phyloP scores from a whole-genome alignment of 148 eudicot genomes.

The Rhododendron vialii region DNA sequence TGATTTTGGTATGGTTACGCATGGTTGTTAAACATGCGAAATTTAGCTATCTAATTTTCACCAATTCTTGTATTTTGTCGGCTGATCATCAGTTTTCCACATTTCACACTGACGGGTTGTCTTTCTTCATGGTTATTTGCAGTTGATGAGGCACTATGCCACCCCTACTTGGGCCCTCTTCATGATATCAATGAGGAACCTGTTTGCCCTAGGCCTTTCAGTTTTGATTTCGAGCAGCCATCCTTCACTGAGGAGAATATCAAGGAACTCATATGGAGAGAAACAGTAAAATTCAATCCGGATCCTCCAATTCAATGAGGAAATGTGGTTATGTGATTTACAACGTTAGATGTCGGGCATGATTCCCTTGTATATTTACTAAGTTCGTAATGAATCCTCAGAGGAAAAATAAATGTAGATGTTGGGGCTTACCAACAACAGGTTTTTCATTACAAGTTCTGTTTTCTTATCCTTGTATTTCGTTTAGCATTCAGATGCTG shows the following conservation, averaged over 20 bases:
- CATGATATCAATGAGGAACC: constrained; percentile 92
- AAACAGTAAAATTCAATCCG: constrained; percentile 75
- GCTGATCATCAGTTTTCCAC: background rate
- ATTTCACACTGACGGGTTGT: background rate
- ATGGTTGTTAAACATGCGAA: background rate
- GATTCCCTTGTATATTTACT: constrained; percentile 3
- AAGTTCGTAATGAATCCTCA: background rate
- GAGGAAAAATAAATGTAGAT: constrained; percentile 11
- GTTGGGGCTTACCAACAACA: background rate
- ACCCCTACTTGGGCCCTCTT: constrained; percentile 80
- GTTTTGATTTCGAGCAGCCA: constrained; percentile 92
- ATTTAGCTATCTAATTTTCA: background rate
- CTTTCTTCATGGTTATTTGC: constrained; percentile 15
- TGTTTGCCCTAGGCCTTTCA: constrained; percentile 71
- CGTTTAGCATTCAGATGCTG: constrained; percentile 5
- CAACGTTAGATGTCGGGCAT: background rate
- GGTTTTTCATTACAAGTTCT: background rate
- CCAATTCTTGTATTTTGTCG: background rate
- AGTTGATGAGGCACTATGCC: constrained; percentile 63
- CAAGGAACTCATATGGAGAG: constrained; percentile 93
- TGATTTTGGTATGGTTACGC: background rate
- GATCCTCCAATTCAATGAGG: constrained; percentile 50
- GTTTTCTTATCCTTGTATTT: background rate
- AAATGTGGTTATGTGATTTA: constrained; percentile 6
- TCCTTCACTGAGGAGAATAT: constrained; percentile 79